phyloP scores from a whole-genome alignment of 352 stramenopile genomes.

The Phytophthora aleatoria region DNA sequence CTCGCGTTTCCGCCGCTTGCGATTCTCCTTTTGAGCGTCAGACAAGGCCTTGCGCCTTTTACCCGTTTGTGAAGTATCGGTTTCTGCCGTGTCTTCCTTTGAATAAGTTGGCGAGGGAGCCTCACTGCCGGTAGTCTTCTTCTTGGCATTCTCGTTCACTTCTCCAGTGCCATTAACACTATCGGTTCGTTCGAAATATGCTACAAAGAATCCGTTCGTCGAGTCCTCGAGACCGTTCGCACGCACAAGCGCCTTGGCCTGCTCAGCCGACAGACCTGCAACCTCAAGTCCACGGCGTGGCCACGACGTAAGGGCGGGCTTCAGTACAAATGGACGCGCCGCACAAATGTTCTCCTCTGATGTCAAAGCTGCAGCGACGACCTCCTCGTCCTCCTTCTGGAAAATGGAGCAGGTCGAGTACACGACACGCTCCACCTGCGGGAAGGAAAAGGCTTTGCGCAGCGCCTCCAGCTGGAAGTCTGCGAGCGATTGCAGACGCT shows the following conservation, averaged over 20 bases:
- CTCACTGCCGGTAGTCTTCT: conserved; percentile 6
- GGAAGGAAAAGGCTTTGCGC: conserved; percentile 95
- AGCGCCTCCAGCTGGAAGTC: conserved; percentile 96
- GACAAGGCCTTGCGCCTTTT: conserved; percentile 74
- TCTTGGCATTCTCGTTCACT: conserved; percentile 1
- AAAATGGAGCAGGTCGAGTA: conserved; percentile 98
- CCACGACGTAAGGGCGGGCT: conserved; percentile 74
- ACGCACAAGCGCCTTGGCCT: conserved; percentile 89
- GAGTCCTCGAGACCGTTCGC: conserved; percentile 92
- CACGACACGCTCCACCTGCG: conserved; percentile 91
- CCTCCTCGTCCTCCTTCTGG: conserved; percentile 95
- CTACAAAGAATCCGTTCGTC: conserved; percentile 98
- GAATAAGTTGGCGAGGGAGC: not conserved
- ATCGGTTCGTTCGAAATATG: conserved; percentile 90
- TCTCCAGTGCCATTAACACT: not conserved
- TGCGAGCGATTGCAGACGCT: conserved; percentile 90
- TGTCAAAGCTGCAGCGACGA: conserved; percentile 89
- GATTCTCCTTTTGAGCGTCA: conserved; percentile 67
- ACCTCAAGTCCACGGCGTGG: conserved; percentile 66
- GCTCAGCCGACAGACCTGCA: conserved; percentile 55
- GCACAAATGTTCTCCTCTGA: conserved; percentile 54
- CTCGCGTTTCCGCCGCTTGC: conserved; percentile 75
- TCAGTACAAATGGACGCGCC: conserved; percentile 66
- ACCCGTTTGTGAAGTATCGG: conserved; percentile 5
- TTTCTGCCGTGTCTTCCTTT: conserved; percentile 4